A percentile compares a stretch with the other conserved stretches of the same genome.
Conservation (phyloP, 2,329 filamentous ascomycete genomes). For the Hypoxylon sp. region DNA sequence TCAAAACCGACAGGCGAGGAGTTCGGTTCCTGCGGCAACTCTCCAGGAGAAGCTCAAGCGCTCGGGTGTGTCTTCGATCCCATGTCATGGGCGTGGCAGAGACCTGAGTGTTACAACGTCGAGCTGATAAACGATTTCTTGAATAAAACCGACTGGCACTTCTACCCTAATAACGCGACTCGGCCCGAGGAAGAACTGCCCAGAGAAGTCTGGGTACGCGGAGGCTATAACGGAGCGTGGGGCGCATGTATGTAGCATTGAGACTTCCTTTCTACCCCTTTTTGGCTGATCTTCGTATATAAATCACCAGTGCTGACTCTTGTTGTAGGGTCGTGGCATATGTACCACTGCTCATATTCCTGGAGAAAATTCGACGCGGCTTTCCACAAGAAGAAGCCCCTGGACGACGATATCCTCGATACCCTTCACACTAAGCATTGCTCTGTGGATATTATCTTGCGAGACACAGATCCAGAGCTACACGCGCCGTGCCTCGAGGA, state of each 20-base stretch:
- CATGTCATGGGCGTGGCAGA: slow-evolving; percentile 17
- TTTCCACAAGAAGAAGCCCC: slow-evolving; percentile 15
- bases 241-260: slow-evolving; percentile 1
- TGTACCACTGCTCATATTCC: slow-evolving; percentile 26
- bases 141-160: slow-evolving; percentile 24
- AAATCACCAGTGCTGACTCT: neutral
- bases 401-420: slow-evolving; percentile 27
- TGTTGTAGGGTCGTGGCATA: slow-evolving; percentile 18
- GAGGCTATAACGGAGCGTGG: slow-evolving; percentile 24
- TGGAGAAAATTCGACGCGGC: slow-evolving; percentile 22
- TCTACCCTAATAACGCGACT: slow-evolving; percentile 24
- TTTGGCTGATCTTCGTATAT: neutral
- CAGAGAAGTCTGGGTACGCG: slow-evolving; percentile 13
- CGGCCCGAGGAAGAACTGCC: slow-evolving; percentile 20
- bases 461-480: slow-evolving; percentile 7
- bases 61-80: slow-evolving; percentile 24
- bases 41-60: slow-evolving; percentile 16
- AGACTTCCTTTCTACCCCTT: neutral
- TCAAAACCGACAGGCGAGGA: slow-evolving; percentile 22
- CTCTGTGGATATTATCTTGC: slow-evolving; percentile 17
- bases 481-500: slow-evolving; percentile 17
- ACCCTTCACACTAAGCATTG: slow-evolving; percentile 18
- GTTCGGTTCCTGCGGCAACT: slow-evolving; percentile 21
- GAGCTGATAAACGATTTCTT: slow-evolving; percentile 24
- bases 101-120: slow-evolving; percentile 21